A percentile compares a stretch with the other conserved stretches of the same genome.
Conservation (phyloP, 1,284 basidiomycete genomes). For the Ustilago lituana region DNA sequence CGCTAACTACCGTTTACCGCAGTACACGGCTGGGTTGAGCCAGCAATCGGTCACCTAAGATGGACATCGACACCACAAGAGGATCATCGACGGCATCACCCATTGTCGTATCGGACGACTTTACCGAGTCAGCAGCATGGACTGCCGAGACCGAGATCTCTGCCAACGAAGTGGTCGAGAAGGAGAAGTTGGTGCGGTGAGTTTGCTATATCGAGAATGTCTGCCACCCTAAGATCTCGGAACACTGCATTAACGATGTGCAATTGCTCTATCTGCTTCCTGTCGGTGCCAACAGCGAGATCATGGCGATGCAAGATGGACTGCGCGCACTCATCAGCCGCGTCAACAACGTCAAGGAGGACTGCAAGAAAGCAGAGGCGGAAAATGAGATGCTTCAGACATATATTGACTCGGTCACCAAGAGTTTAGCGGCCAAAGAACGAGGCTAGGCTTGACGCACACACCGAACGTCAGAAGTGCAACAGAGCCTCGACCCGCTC, state of each 20-base stretch:
- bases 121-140: slow-evolving; percentile 51
- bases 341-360: slow-evolving; percentile 56
- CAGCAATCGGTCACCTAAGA: neutral
- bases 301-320: slow-evolving; percentile 59
- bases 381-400: slow-evolving; percentile 67
- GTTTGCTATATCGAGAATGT: slow-evolving; percentile 1
- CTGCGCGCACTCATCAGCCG: slow-evolving; percentile 58
- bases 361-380: slow-evolving; percentile 63
- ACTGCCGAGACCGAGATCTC: slow-evolving; percentile 61
- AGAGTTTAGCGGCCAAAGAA: slow-evolving; percentile 64
- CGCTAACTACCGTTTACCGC: neutral
- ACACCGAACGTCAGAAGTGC: no score
- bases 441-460: slow-evolving; percentile 14
- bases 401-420: slow-evolving; percentile 66
- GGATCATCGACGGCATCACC: slow-evolving; percentile 33
- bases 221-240: neutral
- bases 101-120: slow-evolving; percentile 36
- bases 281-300: slow-evolving; percentile 42
- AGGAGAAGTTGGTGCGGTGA: slow-evolving; percentile 62
- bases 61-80: slow-evolving; percentile 16
- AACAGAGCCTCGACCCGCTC: no score
- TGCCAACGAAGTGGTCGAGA: slow-evolving; percentile 65
- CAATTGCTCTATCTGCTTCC: no score
- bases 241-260: no score
- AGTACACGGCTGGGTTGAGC: neutral